Percentiles rank a stretch among this genome's conserved stretches.
phyloP scores from a whole-genome alignment of 495 filamentous ascomycete species.

The Hypoxylon intermedium region DNA sequence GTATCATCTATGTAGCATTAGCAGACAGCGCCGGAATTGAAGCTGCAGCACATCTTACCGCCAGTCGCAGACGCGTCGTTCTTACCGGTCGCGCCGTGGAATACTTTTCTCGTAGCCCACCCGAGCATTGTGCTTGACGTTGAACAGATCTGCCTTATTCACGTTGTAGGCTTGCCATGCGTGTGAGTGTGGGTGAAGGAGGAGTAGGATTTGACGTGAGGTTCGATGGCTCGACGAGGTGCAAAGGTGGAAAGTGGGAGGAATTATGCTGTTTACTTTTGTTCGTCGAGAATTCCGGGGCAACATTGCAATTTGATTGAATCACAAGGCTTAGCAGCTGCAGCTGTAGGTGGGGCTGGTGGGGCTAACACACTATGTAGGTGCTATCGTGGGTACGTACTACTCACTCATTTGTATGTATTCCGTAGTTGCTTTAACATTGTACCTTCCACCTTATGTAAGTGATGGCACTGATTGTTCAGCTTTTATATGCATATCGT shows the following conservation, averaged over 20 bases:
- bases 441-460: too few species aligned
- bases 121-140: slow-evolving; percentile 57
- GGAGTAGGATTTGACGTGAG: neutral
- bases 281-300: neutral
- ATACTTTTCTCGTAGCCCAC: slow-evolving; percentile 59
- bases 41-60: slow-evolving; percentile 31
- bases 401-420: too few species aligned
- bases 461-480: too few species aligned
- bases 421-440: too few species aligned
- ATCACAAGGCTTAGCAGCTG: neutral
- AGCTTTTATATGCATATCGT: too few species aligned
- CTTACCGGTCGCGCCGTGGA: slow-evolving; percentile 41
- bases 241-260: neutral
- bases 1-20: slow-evolving; percentile 49
- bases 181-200: slow-evolving; percentile 1
- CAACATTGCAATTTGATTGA: slow-evolving; percentile 4
- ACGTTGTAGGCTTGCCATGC: neutral
- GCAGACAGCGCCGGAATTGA: neutral
- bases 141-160: slow-evolving; percentile 17
- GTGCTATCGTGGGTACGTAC: too few species aligned
- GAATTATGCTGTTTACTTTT: slow-evolving; percentile 40
- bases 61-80: slow-evolving; percentile 41
- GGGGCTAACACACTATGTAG: too few species aligned
- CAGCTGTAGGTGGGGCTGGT: neutral
- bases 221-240: neutral